phyloP scores from a whole-genome alignment of 768 basidiomycete species.

The Trametes sanguinea region DNA sequence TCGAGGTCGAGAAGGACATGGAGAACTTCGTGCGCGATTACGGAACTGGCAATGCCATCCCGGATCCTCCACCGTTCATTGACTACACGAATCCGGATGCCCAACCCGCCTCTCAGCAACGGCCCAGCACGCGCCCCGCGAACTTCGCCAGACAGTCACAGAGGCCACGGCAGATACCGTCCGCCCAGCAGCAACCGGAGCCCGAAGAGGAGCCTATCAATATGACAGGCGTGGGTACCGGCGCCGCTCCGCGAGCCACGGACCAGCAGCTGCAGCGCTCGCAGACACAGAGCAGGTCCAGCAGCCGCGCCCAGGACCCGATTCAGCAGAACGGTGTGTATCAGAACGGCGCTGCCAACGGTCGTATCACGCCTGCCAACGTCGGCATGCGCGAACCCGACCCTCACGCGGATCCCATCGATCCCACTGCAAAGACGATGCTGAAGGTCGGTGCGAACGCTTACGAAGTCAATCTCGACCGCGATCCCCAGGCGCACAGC shows the following conservation, averaged over 20 bases:
- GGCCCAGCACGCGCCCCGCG: slow-evolving; percentile 58
- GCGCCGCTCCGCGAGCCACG: slow-evolving; percentile 44
- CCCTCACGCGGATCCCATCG: slow-evolving; percentile 59
- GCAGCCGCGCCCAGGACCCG: slow-evolving; percentile 20
- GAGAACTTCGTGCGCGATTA: slow-evolving; percentile 86
- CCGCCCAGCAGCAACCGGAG: slow-evolving; percentile 42
- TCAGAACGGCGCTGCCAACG: slow-evolving; percentile 15
- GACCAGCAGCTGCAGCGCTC: slow-evolving; percentile 34
- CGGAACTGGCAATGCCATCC: slow-evolving; percentile 86
- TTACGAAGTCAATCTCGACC: slow-evolving; percentile 44
- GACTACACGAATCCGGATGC: slow-evolving; percentile 74
- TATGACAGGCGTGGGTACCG: slow-evolving; percentile 73
- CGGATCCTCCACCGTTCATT: slow-evolving; percentile 85
- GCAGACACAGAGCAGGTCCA: slow-evolving; percentile 34
- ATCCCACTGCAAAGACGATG: slow-evolving; percentile 60
- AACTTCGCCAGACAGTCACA: slow-evolving; percentile 50
- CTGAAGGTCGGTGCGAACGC: slow-evolving; percentile 70
- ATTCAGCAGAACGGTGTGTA: slow-evolving; percentile 14
- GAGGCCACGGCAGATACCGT: slow-evolving; percentile 35
- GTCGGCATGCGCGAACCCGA: slow-evolving; percentile 34
- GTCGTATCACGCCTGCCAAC: slow-evolving; percentile 13
- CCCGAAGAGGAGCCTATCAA: slow-evolving; percentile 48
- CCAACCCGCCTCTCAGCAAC: slow-evolving; percentile 57
- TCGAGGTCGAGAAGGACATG: slow-evolving; percentile 88
- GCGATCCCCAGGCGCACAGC: slow-evolving; percentile 29